Conservation (phyloP, 176 grass and related monocot genomes). For the Thinopyrum elongatum region DNA sequence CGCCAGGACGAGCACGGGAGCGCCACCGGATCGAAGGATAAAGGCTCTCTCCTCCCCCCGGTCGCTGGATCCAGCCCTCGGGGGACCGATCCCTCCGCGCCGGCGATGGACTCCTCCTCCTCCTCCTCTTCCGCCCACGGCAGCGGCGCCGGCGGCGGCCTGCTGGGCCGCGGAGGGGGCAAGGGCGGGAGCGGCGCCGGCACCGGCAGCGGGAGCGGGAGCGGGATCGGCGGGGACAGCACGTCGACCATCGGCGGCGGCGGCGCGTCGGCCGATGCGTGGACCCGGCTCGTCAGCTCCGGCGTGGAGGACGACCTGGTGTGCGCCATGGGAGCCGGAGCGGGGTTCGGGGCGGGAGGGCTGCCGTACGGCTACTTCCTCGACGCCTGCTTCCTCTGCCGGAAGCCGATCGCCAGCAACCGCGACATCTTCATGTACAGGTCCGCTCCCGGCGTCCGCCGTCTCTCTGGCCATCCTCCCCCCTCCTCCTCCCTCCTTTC, state of each 20-base stretch:
- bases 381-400: slow-evolving; percentile 90
- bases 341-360: not conserved
- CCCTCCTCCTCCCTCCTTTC: not conserved
- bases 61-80: slow-evolving; percentile 15
- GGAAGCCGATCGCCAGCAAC: slow-evolving; percentile 75
- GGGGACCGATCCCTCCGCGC: slow-evolving; percentile 10
- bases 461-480: not conserved
- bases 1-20: slow-evolving; percentile 28
- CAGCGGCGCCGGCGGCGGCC: not conserved
- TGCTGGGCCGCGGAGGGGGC: not conserved
- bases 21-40: slow-evolving; percentile 19
- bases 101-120: slow-evolving; percentile 33
- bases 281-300: slow-evolving; percentile 45
- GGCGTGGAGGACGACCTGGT: slow-evolving; percentile 48
- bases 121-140: slow-evolving; percentile 1
- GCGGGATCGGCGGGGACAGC: slow-evolving; percentile 25
- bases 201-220: not conserved
- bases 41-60: not conserved
- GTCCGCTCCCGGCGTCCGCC: slow-evolving; percentile 22
- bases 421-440: slow-evolving; percentile 99
- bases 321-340: not conserved
- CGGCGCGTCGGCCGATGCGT: slow-evolving; percentile 44
- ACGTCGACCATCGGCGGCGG: slow-evolving; percentile 31
- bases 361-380: slow-evolving; percentile 65
- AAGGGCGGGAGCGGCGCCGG: not conserved